phyloP scores from a whole-genome alignment of 108 stramenopile species.

The Discostella stelligeroides region DNA sequence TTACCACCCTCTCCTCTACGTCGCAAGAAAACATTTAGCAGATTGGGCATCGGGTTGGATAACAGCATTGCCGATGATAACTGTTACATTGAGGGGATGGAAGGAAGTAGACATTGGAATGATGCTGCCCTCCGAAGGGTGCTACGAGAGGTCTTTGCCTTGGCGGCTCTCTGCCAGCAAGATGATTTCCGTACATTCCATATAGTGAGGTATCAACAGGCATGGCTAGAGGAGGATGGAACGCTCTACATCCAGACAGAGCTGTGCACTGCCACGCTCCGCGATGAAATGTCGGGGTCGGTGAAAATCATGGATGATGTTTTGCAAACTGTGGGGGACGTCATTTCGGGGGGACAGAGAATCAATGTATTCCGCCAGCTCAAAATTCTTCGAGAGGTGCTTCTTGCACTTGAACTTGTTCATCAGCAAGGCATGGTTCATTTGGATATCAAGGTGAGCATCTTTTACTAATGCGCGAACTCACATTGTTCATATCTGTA shows the following conservation, averaged over 20 bases:
- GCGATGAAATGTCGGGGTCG: conserved; percentile 40
- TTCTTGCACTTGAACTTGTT: conserved; percentile 60
- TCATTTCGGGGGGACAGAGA: not conserved
- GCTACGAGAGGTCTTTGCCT: conserved; percentile 72
- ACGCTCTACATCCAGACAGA: conserved; percentile 57
- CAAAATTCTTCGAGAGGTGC: conserved; percentile 57
- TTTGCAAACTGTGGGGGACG: not conserved
- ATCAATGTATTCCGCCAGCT: conserved; percentile 27
- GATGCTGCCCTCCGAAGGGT: conserved; percentile 53
- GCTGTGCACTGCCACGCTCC: conserved; percentile 43
- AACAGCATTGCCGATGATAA: conserved; percentile 35
- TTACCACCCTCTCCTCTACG: conserved; percentile 13
- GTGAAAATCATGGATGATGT: not conserved
- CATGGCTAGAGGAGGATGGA: conserved; percentile 56
- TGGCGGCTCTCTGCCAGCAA: conserved; percentile 50
- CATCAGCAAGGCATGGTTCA: conserved; percentile 62
- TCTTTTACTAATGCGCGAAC: no score
- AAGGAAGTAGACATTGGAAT: conserved; percentile 43
- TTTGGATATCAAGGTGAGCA: conserved; percentile 62
- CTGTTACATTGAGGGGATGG: not conserved
- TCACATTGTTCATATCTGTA: no score
- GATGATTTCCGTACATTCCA: conserved; percentile 47
- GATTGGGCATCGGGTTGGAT: conserved; percentile 43
- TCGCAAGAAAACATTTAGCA: conserved; percentile 37
- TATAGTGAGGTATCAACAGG: conserved; percentile 57